Evolutionary conservation across 352 stramenopile species (phyloP), one percentile per base, ranked within the genome.

Genomic region (Aphanomyces astaci): DNA sequence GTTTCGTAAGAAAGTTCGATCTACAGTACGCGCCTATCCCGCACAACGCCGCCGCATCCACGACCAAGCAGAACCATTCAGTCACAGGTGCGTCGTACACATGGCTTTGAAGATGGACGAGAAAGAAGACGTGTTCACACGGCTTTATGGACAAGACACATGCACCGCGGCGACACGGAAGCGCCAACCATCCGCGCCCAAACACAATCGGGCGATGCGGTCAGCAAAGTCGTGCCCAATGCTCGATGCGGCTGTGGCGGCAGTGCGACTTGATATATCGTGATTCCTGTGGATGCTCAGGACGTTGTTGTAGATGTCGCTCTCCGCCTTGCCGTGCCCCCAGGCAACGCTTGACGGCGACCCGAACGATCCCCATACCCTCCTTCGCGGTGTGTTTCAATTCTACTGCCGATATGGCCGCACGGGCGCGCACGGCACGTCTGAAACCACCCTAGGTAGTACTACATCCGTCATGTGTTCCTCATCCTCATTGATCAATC

Each of bases 401-500:
- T 91, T 91, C 71, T 94, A 94, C 73, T 94, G 82, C 63, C 79
- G 81, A 57, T 91, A 89, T 46, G 82, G 86, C 2, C 76, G 86
- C 60, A 92, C 84, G 15, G 81, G 83, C 1, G 66, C 83, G 19
- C 86, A 87, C 27, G 81, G 82, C 24, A 70, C 72, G 15, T 79
- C 76, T 33, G 82, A 90, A 67, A 88, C 82, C 27, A 90, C 82
- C 0, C 74, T 91, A 17, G 79, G 78, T 90, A 73, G n/a, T n/a
- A n/a, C n/a, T n/a, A n/a, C n/a, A n/a, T n/a, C n/a, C n/a, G n/a
- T n/a, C n/a, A n/a, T n/a, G n/a, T n/a, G n/a, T n/a, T n/a, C n/a
- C n/a, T n/a, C n/a, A n/a, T n/a, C n/a, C n/a, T n/a, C n/a, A n/a
- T n/a, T n/a, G n/a, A n/a, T n/a, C n/a, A n/a, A n/a, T n/a, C n/a